Base-by-base conservation (phyloP, 2,329 filamentous ascomycete species). In the Xylariaceae sp. region DNA sequence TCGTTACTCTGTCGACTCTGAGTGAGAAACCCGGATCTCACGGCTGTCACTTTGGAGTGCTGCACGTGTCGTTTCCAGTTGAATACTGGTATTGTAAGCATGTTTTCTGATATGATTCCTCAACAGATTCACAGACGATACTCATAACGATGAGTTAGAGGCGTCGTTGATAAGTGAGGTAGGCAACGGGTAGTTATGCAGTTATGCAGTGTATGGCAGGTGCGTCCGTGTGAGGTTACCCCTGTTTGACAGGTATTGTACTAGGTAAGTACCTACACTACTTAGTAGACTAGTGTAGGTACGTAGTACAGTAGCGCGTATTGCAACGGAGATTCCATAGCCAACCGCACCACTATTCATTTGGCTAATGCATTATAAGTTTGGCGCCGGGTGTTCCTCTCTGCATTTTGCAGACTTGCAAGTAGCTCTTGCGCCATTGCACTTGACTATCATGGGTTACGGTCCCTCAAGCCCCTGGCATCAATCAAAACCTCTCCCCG, bases 261-360 rank as follows among this genome's bases (percentile, higher is more conserved):
- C 37, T 41, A 41, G 37, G 37, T 41, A 41, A 13, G 37, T 45
- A 45, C 41, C 9, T 13, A 41, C 9, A 41, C 23, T 30, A 30
- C 23, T 30, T 30, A 30, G 23, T 30, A 41, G 37, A 41, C 37
- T 41, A 41, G 37, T 13, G 37, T 45, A 45, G 41, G 41, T 45
- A 49, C 17, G 47, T 50, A 50, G 48, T 41, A 41, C 37, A 41
- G 37, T 41, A 41, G 37, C 37, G 48, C 10, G 18, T 18, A 18
- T 35, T 11, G 13, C 51, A 35, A 17, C 45, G 44, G 51, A 49
- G 51, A 53, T 53, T 53, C 51, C 35, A 50, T 44, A 53, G 13
- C 41, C 51, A 54, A 53, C 18, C 44, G 47, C 17, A 51, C 57
- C 52, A 59, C 52, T 53, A 59, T 59, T 59, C 57, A 59, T 59